Percentiles rank a stretch among this genome's conserved stretches.
Conservation (phyloP, 345 rosid species). For the Murraya paniculata region DNA sequence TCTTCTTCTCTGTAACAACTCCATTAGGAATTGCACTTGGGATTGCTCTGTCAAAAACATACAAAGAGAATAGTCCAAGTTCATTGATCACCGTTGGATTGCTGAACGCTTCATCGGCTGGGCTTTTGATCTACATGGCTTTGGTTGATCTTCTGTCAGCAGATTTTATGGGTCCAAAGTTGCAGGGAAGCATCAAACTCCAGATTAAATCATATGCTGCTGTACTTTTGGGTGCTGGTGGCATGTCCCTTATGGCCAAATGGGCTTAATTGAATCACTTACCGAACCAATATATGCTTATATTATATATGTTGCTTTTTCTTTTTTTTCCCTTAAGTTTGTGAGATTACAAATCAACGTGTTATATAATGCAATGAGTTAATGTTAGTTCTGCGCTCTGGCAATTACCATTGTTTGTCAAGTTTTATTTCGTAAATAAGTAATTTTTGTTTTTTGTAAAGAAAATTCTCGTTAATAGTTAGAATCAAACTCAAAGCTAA, state of each 20-base stretch:
- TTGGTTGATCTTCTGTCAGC: conserved; percentile 67
- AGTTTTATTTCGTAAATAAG: no score
- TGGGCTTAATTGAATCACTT: conserved; percentile 50
- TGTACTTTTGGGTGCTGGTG: conserved; percentile 67
- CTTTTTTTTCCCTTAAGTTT: no score
- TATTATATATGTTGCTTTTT: not conserved
- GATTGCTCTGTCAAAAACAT: conserved; percentile 47
- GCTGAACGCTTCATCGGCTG: conserved; percentile 68
- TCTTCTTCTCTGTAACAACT: conserved; percentile 72
- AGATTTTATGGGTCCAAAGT: conserved; percentile 68
- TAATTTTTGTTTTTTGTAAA: no score
- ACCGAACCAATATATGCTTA: not conserved
- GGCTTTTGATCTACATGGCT: conserved; percentile 78
- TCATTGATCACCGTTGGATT: conserved; percentile 63
- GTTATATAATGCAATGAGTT: not conserved
- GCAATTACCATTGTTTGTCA: no score
- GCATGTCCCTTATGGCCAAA: conserved; percentile 69
- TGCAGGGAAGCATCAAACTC: conserved; percentile 67
- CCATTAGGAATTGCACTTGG: conserved; percentile 70
- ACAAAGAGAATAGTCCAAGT: conserved; percentile 54
- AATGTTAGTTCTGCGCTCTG: not conserved
- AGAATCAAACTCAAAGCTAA: no score
- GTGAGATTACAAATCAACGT: not conserved
- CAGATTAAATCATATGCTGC: conserved; percentile 49
- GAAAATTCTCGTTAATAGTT: no score